Base-by-base conservation (phyloP, 306 rosid genomes). In the Delonix regia region DNA sequence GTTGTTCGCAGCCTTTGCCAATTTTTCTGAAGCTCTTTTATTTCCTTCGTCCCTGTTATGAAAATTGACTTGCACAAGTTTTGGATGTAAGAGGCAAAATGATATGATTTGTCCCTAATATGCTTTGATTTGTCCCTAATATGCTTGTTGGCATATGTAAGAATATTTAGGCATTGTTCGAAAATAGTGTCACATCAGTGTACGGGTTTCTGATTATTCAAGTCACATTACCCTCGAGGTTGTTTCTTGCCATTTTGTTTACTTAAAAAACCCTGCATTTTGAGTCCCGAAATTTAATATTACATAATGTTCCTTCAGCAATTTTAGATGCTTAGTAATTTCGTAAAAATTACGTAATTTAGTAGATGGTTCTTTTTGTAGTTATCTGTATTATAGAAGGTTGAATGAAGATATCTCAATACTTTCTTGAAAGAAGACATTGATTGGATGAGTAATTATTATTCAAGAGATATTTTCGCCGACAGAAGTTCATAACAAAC, bases 1-100 rank as follows among this genome's bases (percentile, higher is more conserved):
- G 33, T 79, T 75, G 24, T 49, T 79, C 63, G 13, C 64, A 52
- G 76, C 70, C 69, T 67, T 60, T 69, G 42, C 41, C 48, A n/a
- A 11, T 65, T 19, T n/a, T 38, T 9, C 45, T 19, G 21, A 65
- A 65, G 49, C 51, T 10, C 14, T 4, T 38, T 19, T 42, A 11
- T 19, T 38, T 39, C 71, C 30, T 4, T 38, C 2, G 18, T 34
- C 3, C 25, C 34, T 38, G 18, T 79, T n/a, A 51, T 71, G 19
- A 45, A 34, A 45, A 38, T 24, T 63, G 38, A 69, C 63, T 25
- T 68, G 59, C 67, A 33, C 22, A 75, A 72, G 66, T 44, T 52
- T 28, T 16, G 6, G 27, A 38, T 69, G 22, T 16, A 41, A 19
- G 22, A 16, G 53, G 74, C 60, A 69, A 78, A 69, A 55, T 22